Percentiles rank a stretch among this genome's conserved stretches.
These are phyloP conservation scores for Symbiodinium pilosum DNA, from an alignment of 73 alveolate genomes.

Conservation along the genomic window DNA sequence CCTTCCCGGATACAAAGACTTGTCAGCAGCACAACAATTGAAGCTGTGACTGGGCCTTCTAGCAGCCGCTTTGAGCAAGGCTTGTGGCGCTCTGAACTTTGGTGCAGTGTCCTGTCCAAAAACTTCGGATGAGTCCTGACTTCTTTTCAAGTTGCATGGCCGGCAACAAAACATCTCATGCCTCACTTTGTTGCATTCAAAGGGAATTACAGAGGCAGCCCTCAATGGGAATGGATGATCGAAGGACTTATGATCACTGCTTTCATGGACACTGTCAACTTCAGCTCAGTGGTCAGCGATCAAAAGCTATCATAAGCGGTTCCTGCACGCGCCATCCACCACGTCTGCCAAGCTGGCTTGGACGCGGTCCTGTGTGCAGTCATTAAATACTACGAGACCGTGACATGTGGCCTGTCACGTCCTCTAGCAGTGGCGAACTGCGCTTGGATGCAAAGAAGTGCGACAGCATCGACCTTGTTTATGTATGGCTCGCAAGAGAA, in stretches of 20 bases:
- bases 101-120: conserved; percentile 63
- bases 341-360: conserved; percentile 76
- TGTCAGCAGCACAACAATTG: neutral
- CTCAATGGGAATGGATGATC: too few relatives aligned
- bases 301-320: neutral
- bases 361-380: conserved; percentile 54
- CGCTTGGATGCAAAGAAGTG: conserved; percentile 68
- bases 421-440: conserved; percentile 55
- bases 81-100: conserved; percentile 51
- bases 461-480: conserved; percentile 78
- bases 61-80: conserved; percentile 69
- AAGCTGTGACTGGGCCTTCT: conserved; percentile 37
- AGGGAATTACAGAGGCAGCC: too few relatives aligned
- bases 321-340: conserved; percentile 78
- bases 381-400: neutral
- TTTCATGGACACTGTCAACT: too few relatives aligned
- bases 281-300: too few relatives aligned
- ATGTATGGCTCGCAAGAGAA: too few relatives aligned
- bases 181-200: too few relatives aligned
- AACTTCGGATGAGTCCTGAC: too few relatives aligned
- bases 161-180: too few relatives aligned
- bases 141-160: too few relatives aligned
- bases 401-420: neutral
- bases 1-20: neutral
- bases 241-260: too few relatives aligned